Base-by-base conservation (phyloP, 176 grass and related monocot genomes). In the Juncus inflexus region DNA sequence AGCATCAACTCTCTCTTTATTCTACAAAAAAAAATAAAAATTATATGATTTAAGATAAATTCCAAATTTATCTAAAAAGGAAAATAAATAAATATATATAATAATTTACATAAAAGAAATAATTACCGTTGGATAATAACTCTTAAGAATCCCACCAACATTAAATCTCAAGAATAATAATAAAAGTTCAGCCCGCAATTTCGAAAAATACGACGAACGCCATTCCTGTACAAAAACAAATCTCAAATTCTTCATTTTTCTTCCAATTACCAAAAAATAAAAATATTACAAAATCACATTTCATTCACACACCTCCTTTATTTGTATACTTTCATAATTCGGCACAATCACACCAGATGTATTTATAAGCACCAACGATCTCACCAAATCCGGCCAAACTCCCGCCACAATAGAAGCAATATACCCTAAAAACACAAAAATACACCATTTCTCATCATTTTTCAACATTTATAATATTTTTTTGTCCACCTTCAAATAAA, bases 271-370 rank as follows among this genome's bases (percentile, higher is more conserved):
- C 40, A 49, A 64, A 63, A 9, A 65, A 61, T 47, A 47, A 6
- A 47, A 47, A 47, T 45, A 47, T 47, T 47, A 47, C 43, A 1
- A 47, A 40, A 38, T 72, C 64, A 15, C 11, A 60, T 15, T 70
- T 56, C 58, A 74, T 63, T 57, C 13, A 35, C 84, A 83, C 83
- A 97, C 92, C 78, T 89, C 58, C 75, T 53, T 83, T 41, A 76
- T 49, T 79, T 77, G 92, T 72, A 85, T 56, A 47, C 74, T 89
- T 3, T 80, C 73, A 63, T 84, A 84, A 67, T 73, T 84, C 67
- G 92, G 92, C 76, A 97, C 82, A 65, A 97, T 66, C 50, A 77
- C 86, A 80, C 92, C 92, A 78, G 87, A 87, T 69, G 92, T 77
- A 61, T 97, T 97, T 43, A 97, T 67, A 66, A 91, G 82, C 81